These are phyloP conservation scores for Nicotiana noctiflora DNA, from an alignment of 257 asterid genomes.

Conservation along the genomic window DNA sequence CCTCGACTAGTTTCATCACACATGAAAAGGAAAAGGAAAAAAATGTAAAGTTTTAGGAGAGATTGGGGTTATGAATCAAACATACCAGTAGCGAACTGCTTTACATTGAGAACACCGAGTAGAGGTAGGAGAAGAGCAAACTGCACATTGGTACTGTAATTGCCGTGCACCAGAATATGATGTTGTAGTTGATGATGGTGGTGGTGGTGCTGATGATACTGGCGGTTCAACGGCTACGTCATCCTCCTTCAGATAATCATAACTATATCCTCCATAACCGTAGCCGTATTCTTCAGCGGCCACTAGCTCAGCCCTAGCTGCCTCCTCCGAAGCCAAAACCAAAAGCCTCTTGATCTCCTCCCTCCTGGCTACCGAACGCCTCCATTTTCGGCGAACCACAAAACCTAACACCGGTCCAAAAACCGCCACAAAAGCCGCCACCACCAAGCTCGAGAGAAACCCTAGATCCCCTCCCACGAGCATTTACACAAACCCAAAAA, in stretches of 20 bases:
- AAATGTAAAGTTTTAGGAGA: neutral
- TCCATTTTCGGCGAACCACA: conserved; percentile 56
- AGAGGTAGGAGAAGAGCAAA: conserved; percentile 54
- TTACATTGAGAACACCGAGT: conserved; percentile 72
- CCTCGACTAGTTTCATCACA: neutral
- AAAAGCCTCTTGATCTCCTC: conserved; percentile 61
- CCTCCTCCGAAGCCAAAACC: conserved; percentile 62
- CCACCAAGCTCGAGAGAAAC: conserved; percentile 31
- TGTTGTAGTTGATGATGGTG: neutral
- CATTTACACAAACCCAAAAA: conserved; percentile 44
- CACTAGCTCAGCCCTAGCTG: conserved; percentile 60
- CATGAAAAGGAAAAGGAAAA: neutral
- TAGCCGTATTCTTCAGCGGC: conserved; percentile 23
- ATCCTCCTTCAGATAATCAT: conserved; percentile 17
- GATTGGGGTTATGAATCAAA: neutral
- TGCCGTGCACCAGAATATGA: conserved; percentile 17
- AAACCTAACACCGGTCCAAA: conserved; percentile 34
- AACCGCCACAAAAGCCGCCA: conserved; percentile 35
- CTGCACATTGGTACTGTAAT: conserved; percentile 55
- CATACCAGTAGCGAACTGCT: conserved; percentile 78
- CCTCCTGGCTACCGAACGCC: conserved; percentile 43
- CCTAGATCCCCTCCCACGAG: conserved; percentile 58
- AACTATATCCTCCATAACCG: conserved; percentile 15
- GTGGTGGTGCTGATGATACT: conserved; percentile 20
- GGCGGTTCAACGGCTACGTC: conserved; percentile 10